Base-by-base conservation (phyloP, 2,329 filamentous ascomycete species). In the Aspergillus texensis region DNA sequence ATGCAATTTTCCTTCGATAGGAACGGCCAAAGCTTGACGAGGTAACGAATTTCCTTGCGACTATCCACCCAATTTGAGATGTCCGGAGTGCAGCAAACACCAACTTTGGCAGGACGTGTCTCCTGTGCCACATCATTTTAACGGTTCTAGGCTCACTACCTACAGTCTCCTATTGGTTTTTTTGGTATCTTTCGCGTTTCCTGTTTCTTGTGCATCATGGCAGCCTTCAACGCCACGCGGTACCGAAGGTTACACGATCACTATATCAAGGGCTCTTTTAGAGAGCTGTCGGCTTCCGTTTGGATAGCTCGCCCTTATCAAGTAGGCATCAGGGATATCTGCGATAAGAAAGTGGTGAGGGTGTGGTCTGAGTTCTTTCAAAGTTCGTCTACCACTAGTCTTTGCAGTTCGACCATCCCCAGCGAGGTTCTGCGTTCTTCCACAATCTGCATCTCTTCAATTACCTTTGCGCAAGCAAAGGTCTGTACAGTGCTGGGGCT, bases 41-140 rank as follows among this genome's bases (percentile, higher is more conserved):
- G 69, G 71, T 75, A 67, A 75, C 68, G 72, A 75, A 69, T 70
- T 69, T 71, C 63, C 66, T 69, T 70, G 66, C 54, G 57, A 57
- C 58, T 56, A 67, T 67, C 65, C 62, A 64, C 60, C 65, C 64
- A 67, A 62, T 60, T 54, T n/a, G 48, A 52, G 48, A 32, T 28
- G 6, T 32, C 3, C 30, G 28, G 19, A 32, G 48, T 52, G 28
- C 26, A n/a, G 28, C 48, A 52, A 52, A 32, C 19, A n/a, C 28
- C 48, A 52, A 30, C 48, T 52, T 52, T 52, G 48, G 16, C n/a
- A 52, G 48, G 26, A 52, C 48, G 55, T 64, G 45, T 59, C 57
- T 62, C 39, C 50, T 57, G 41, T 57, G 41, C 41, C 55, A 19
- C 53, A 56, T 55, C 59, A 53, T 58, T 58, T 43, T n/a, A 58